Base-by-base conservation (phyloP, 371 early-diverging fungal species). In the Mucor piriformis region DNA sequence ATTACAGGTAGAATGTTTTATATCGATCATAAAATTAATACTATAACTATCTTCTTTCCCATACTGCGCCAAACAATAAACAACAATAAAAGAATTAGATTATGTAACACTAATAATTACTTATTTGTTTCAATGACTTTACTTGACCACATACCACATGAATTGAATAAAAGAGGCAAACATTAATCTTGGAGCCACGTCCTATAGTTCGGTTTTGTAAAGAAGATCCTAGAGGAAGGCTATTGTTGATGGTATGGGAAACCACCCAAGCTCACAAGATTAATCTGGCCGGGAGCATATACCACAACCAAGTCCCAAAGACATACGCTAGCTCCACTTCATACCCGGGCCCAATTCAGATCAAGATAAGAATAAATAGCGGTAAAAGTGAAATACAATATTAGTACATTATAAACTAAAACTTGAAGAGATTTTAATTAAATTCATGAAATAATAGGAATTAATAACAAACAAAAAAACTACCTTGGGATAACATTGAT, bases 201-300 rank as follows among this genome's bases (percentile, higher is more conserved):
- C 57, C 57, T 47, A 37, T 37, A 47, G 48, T 24, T 56, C 23
- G 42, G 52, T 44, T 51, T 3, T 59, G 51, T 51, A 34, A 51
- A 59, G 59, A 51, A 59, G 52, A 46, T 33, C 6, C 59, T 52
- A 44, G 51, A 52, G 59, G 47, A 43, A 51, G 51, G 59, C 52
- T 42, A 59, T 51, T 44, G 52, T 59, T 46, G 11, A 59, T 15
- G 59, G 52, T 25, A 51, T 59, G 34, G 58, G 35, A 52, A 59
- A 52, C 59, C 59, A 23, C 32, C 33, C 46, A 59, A 44, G 59
- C 52, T 59, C 43, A 42, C 42, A 59, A 50, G 59, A 46, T 44
- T 52, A 59, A 51, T 44, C 46, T 59, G 52, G 16, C 52, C 11
- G 46, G 46, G 27, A 10, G 52, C 44, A 59, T 59, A 44, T 46